phyloP scores from a whole-genome alignment of 176 grass and related monocot species.

The Eleusine indica region DNA sequence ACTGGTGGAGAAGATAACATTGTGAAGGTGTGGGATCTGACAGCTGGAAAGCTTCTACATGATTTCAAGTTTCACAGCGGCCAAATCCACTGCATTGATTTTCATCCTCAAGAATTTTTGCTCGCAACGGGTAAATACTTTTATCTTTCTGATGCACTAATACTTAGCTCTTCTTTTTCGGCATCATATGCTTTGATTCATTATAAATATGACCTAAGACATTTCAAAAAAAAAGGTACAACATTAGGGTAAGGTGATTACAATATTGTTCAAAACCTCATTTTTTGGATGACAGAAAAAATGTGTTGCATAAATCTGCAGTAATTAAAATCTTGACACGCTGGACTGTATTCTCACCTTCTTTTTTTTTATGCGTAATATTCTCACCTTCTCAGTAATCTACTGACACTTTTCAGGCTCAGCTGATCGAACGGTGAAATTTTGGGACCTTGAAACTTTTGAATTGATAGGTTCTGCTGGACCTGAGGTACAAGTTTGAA shows the following conservation, averaged over 20 bases:
- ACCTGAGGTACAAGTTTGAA: conserved; percentile 65
- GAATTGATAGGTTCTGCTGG: conserved; percentile 96
- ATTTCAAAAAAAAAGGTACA: not conserved
- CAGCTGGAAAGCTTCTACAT: conserved; percentile 94
- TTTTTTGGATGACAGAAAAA: not conserved
- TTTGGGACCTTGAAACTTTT: conserved; percentile 99
- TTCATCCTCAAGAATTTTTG: conserved; percentile 96
- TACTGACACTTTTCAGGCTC: conserved; percentile 65
- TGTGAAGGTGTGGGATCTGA: conserved; percentile 98
- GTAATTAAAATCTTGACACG: conserved; percentile 9
- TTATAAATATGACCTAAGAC: not conserved
- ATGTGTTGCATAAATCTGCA: not conserved
- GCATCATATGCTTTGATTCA: not conserved
- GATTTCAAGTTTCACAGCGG: conserved; percentile 96
- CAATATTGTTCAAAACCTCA: not conserved
- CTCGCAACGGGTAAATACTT: conserved; percentile 81
- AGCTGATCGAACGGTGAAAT: conserved; percentile 83
- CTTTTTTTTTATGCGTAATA: too few species aligned
- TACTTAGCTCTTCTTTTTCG: not conserved
- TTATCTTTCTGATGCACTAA: conserved; percentile 9
- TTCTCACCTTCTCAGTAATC: conserved; percentile 16
- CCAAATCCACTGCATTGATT: conserved; percentile 74
- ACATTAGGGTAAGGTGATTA: not conserved
- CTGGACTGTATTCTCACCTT: conserved; percentile 12
- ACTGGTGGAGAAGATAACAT: conserved; percentile 92